phyloP scores from a whole-genome alignment of 148 eudicot species.

The Rhododendron ferrugineum region DNA sequence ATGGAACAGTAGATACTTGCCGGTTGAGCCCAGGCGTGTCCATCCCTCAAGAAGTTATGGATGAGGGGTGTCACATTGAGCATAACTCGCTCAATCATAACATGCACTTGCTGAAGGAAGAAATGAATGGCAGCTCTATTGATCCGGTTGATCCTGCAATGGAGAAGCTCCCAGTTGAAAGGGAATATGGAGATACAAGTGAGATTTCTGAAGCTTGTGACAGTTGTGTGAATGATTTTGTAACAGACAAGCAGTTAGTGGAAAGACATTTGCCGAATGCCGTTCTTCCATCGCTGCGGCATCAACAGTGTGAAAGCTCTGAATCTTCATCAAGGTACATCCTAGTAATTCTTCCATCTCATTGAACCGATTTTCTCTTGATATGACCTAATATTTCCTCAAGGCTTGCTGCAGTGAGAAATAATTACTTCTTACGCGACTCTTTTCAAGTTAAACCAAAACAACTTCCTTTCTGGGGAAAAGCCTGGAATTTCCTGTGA shows the following conservation, averaged over 20 bases:
- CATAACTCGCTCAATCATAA: slow-evolving; percentile 30
- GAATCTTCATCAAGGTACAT: slow-evolving; percentile 78
- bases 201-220: slow-evolving; percentile 31
- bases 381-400: neutral
- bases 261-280: slow-evolving; percentile 55
- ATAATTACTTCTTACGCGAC: neutral
- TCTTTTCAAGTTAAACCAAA: neutral
- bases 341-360: slow-evolving; percentile 7
- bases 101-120: slow-evolving; percentile 23
- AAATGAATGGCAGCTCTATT: slow-evolving; percentile 24
- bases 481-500: neutral
- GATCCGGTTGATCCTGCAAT: slow-evolving; percentile 33
- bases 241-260: slow-evolving; percentile 30
- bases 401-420: neutral
- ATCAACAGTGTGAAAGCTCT: slow-evolving; percentile 69
- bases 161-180: slow-evolving; percentile 32
- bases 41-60: slow-evolving; percentile 27
- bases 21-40: slow-evolving; percentile 34
- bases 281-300: slow-evolving; percentile 48
- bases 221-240: slow-evolving; percentile 19
- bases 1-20: slow-evolving; percentile 36
- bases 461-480: neutral
- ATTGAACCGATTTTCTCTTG: neutral
- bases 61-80: slow-evolving; percentile 34
- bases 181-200: slow-evolving; percentile 23